phyloP scores from a whole-genome alignment of 2,329 filamentous ascomycete genomes.

The Grosmannia penicillata region DNA sequence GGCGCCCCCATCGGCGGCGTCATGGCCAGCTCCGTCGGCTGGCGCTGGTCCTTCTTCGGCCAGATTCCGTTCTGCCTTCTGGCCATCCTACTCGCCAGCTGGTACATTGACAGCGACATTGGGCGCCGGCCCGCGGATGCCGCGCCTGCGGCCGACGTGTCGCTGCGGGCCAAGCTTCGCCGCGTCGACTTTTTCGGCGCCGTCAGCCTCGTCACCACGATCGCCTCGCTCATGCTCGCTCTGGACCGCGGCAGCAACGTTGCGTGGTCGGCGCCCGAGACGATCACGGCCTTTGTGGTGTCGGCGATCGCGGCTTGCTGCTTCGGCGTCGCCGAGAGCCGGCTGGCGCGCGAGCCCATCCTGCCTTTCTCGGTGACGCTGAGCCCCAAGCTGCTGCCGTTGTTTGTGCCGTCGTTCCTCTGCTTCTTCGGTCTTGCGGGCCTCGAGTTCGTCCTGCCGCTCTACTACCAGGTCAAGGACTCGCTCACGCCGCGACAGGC shows the following conservation, averaged over 20 bases:
- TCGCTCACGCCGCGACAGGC: neutral
- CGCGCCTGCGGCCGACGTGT: too few species aligned
- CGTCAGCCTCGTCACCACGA: neutral
- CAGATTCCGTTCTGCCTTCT: constrained; percentile 1
- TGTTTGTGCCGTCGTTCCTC: neutral
- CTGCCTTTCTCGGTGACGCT: neutral
- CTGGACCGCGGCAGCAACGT: constrained; percentile 1
- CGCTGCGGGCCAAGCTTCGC: neutral
- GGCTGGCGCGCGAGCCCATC: neutral
- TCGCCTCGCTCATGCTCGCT: neutral
- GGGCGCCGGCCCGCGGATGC: too few species aligned
- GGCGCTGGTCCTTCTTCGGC: constrained; percentile 1
- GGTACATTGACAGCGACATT: neutral
- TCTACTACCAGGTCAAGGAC: constrained; percentile 1
- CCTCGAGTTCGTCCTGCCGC: neutral
- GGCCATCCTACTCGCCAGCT: neutral
- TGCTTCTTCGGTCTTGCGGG: neutral
- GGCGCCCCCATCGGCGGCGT: constrained; percentile 26
- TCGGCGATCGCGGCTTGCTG: neutral
- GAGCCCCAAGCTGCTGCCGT: neutral
- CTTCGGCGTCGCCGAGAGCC: neutral
- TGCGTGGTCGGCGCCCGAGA: neutral
- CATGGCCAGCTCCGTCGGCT: neutral
- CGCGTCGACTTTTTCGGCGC: neutral
- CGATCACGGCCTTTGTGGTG: neutral